phyloP scores from a whole-genome alignment of 2,329 filamentous ascomycete genomes.

The Hortaea sp. region DNA sequence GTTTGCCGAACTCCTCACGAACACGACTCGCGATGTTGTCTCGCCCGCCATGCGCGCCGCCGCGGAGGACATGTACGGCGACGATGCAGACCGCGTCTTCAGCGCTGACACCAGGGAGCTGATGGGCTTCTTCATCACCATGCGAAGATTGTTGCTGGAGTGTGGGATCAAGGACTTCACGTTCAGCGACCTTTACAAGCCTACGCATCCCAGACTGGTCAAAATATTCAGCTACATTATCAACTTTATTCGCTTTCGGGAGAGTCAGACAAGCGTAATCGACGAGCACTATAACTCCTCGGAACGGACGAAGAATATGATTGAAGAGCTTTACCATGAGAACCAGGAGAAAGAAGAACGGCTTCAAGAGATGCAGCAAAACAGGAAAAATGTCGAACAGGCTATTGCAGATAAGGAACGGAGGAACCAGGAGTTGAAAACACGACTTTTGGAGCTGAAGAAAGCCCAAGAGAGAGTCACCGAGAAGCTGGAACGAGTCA shows the following conservation, averaged over 20 bases:
- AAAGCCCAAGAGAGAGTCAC: constrained; percentile 75
- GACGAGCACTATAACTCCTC: constrained; percentile 90
- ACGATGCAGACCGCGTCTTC: constrained; percentile 67
- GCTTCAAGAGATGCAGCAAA: constrained; percentile 69
- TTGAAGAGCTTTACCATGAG: constrained; percentile 73
- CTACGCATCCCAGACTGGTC: constrained; percentile 78
- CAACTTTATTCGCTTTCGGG: constrained; percentile 95
- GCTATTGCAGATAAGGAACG: constrained; percentile 75
- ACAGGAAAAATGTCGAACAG: constrained; percentile 68
- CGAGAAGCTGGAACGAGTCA: constrained; percentile 71
- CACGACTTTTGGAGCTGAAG: constrained; percentile 67
- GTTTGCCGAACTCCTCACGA: constrained; percentile 90
- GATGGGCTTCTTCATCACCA: constrained; percentile 86
- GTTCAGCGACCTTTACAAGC: constrained; percentile 83
- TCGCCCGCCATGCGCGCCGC: constrained; percentile 92
- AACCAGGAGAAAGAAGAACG: constrained; percentile 80
- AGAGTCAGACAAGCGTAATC: constrained; percentile 80
- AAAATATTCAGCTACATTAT: constrained; percentile 98
- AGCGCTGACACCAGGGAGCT: constrained; percentile 83
- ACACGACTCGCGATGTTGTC: constrained; percentile 83
- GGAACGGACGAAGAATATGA: constrained; percentile 74
- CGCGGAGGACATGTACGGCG: constrained; percentile 74
- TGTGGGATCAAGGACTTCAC: constrained; percentile 91
- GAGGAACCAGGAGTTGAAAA: constrained; percentile 80
- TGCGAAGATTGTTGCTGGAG: constrained; percentile 68